Evolutionary conservation across 169 alveolate genomes (phyloP).

Genomic region (Plasmodium falciparum): DNA sequence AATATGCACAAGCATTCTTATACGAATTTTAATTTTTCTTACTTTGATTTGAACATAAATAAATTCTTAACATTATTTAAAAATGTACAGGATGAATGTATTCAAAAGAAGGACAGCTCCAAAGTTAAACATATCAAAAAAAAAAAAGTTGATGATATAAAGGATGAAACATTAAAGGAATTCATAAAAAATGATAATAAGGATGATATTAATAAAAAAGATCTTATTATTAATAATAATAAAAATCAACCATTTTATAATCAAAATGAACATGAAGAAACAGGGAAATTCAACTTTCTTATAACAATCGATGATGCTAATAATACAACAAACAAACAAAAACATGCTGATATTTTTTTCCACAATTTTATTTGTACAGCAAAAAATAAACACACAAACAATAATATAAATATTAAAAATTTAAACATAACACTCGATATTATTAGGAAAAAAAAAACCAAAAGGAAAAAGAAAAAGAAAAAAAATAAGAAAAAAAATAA

Average conservation of each 20-base stretch:
- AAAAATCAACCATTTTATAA: no score
- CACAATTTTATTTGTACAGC: conserved; percentile 27
- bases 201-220: not conserved
- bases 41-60: no score
- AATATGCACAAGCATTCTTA: not conserved
- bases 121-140: no score
- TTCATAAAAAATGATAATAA: not conserved
- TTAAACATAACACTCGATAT: conserved; percentile 36
- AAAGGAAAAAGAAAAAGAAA: not conserved
- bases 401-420: conserved; percentile 20
- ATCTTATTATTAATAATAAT: not conserved
- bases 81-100: no score
- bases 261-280: not conserved
- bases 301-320: conserved; percentile 14
- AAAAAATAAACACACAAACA: conserved; percentile 28
- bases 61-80: no score
- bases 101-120: no score
- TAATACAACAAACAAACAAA: not conserved
- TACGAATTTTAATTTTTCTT: no score
- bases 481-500: not conserved
- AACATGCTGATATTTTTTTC: conserved; percentile 28
- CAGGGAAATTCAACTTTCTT: conserved; percentile 37
- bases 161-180: not conserved
- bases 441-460: not conserved
- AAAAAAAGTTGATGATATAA: no score